A percentile compares a stretch with the other conserved stretches of the same genome.
Conservation (phyloP, 306 rosid genomes). For the Aeschynomene evenia region DNA sequence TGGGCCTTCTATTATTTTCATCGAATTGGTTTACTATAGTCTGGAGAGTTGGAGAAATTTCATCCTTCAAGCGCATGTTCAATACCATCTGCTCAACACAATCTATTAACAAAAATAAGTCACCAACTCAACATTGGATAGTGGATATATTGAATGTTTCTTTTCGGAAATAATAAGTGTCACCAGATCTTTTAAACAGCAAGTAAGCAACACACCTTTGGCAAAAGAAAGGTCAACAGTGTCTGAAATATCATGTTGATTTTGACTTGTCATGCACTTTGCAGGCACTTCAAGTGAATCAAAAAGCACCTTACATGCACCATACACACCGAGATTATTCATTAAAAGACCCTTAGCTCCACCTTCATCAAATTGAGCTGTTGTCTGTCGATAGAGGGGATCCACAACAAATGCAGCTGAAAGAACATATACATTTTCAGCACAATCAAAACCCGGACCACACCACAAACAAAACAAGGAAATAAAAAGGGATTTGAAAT, state of each 20-base stretch:
- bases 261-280: slow-evolving; percentile 52
- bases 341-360: slow-evolving; percentile 95
- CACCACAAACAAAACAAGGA: slow-evolving; percentile 30
- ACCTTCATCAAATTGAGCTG: slow-evolving; percentile 97
- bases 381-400: slow-evolving; percentile 93
- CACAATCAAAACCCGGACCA: slow-evolving; percentile 23
- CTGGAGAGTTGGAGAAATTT: slow-evolving; percentile 86
- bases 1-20: slow-evolving; percentile 77
- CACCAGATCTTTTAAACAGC: slow-evolving; percentile 17
- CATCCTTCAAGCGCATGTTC: slow-evolving; percentile 64
- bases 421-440: slow-evolving; percentile 35
- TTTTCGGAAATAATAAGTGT: slow-evolving; percentile 27
- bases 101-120: slow-evolving; percentile 41
- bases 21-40: slow-evolving; percentile 68
- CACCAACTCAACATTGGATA: neutral
- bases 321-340: slow-evolving; percentile 91
- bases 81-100: slow-evolving; percentile 73
- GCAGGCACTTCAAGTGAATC: slow-evolving; percentile 86
- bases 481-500: slow-evolving; percentile 39
- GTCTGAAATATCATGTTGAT: slow-evolving; percentile 56
- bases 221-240: slow-evolving; percentile 83
- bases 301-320: slow-evolving; percentile 83
- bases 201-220: slow-evolving; percentile 65
- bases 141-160: slow-evolving; percentile 21
- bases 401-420: slow-evolving; percentile 95